A percentile compares a stretch with the other conserved stretches of the same genome.
phyloP scores from a whole-genome alignment of 305 asterid genomes.

The Vinca major region DNA sequence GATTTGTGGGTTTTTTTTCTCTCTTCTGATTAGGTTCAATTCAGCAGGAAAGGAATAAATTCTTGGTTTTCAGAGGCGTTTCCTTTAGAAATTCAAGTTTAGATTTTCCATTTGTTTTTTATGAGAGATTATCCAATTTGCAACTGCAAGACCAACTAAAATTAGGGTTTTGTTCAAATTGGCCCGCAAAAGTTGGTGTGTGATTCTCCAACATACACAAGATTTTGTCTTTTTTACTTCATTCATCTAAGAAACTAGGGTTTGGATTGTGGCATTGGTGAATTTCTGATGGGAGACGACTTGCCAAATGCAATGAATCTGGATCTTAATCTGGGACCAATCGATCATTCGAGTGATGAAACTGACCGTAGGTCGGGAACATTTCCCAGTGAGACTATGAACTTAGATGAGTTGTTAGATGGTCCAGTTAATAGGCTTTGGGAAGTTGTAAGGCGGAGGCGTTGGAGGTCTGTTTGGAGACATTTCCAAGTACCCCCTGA shows the following conservation, averaged over 20 bases:
- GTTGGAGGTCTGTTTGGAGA: constrained; percentile 64
- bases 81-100: neutral
- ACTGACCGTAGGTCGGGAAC: neutral
- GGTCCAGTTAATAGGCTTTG: constrained; percentile 6
- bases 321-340: constrained; percentile 19
- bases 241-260: constrained; percentile 10
- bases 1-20: constrained; percentile 16
- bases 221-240: neutral
- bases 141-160: neutral
- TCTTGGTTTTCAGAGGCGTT: constrained; percentile 18
- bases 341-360: constrained; percentile 5
- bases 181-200: neutral
- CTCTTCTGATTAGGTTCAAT: constrained; percentile 10
- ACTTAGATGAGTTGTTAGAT: constrained; percentile 13
- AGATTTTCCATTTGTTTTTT: neutral
- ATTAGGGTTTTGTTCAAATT: constrained; percentile 1
- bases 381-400: neutral
- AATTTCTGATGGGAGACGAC: constrained; percentile 10
- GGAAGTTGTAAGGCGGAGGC: constrained; percentile 23
- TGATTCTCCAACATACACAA: neutral
- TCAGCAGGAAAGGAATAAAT: constrained; percentile 11
- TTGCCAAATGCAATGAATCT: constrained; percentile 17
- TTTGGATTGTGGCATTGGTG: constrained; percentile 5
- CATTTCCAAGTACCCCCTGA: constrained; percentile 52
- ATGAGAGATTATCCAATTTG: neutral